Base-by-base conservation (phyloP, 192 early-diverging fungal species). In the Gryganskiella cystojenkinii region DNA sequence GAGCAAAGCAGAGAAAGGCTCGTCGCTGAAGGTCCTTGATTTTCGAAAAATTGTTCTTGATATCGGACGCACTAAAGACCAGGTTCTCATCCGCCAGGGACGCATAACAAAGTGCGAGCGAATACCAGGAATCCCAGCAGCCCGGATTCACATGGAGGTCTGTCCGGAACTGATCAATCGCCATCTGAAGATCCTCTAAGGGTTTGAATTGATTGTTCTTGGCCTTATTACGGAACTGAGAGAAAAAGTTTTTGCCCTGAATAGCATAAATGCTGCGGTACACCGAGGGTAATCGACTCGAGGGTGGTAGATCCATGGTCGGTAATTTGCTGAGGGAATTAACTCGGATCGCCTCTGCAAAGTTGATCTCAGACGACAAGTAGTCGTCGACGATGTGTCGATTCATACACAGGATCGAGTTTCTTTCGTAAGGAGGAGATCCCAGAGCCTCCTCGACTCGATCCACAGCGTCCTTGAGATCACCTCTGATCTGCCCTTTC, bases 51-150 rank as follows among this genome's bases (percentile, higher is more conserved):
- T 85, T 81, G 15, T 70, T 76, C 33, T 69, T 70, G 46, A 92
- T 89, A 44, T 90, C 85, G 9, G 62, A 67, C 2, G 91, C 89
- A 61, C 82, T 92, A 68, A 83, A 87, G 20, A 79, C 73, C 34
- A 94, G 61, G 40, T 86, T 83, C 72, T 93, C 93, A 56, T 92
- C 87, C 13, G 89, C 86, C 34, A 91, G 53, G 25, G 83, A 79
- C 47, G 80, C 64, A 71, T 87, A 90, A 55, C 83, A 87, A 28
- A 61, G 61, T 35, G 82, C 93, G 3, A 92, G 76, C 22, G 84
- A 82, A 61, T 90, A 80, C 93, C 93, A 94, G 4, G 88, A 86
- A 43, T 88, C 80, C 54, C 84, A 81, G 33, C 83, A 79, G 20
- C 71, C 53, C 4, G 91, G 90, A 46, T 87, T 85, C 30, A 90